Conservation (phyloP, 345 rosid genomes). For the Isatis tinctoria region DNA sequence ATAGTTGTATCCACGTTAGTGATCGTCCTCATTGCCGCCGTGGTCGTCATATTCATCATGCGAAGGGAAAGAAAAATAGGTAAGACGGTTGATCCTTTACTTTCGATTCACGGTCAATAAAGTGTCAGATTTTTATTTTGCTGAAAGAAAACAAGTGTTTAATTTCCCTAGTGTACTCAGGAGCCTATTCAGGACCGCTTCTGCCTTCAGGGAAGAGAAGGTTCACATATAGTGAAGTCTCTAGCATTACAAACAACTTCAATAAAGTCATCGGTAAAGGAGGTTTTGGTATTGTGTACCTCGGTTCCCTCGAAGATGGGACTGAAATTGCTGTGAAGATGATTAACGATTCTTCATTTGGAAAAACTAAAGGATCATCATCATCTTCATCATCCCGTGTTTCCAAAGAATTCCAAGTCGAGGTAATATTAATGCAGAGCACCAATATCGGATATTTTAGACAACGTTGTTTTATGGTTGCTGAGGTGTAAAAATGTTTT, state of each 20-base stretch:
- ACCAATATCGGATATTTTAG: not conserved
- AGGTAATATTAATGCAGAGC: too few species aligned
- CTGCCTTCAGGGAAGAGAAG: slow-evolving; percentile 32
- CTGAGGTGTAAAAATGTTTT: slow-evolving; percentile 1
- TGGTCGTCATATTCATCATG: slow-evolving; percentile 23
- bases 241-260: slow-evolving; percentile 41
- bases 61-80: slow-evolving; percentile 37
- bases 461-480: not conserved
- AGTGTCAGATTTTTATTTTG: not conserved
- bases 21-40: slow-evolving; percentile 27
- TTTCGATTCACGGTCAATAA: too few species aligned
- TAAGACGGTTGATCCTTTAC: too few species aligned
- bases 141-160: slow-evolving; percentile 8
- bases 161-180: slow-evolving; percentile 22
- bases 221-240: slow-evolving; percentile 36
- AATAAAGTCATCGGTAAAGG: slow-evolving; percentile 44
- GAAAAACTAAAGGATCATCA: slow-evolving; percentile 20
- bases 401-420: slow-evolving; percentile 43
- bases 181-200: slow-evolving; percentile 28
- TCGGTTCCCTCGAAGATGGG: slow-evolving; percentile 35
- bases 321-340: slow-evolving; percentile 53
- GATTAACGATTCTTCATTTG: slow-evolving; percentile 40
- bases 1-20: slow-evolving; percentile 24
- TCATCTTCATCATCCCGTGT: slow-evolving; percentile 32
- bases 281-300: slow-evolving; percentile 51